Evolutionary conservation across 1,284 basidiomycete species (phyloP), one percentile per base, ranked within the genome.

Genomic region (Hypsizygus ulmarius): DNA sequence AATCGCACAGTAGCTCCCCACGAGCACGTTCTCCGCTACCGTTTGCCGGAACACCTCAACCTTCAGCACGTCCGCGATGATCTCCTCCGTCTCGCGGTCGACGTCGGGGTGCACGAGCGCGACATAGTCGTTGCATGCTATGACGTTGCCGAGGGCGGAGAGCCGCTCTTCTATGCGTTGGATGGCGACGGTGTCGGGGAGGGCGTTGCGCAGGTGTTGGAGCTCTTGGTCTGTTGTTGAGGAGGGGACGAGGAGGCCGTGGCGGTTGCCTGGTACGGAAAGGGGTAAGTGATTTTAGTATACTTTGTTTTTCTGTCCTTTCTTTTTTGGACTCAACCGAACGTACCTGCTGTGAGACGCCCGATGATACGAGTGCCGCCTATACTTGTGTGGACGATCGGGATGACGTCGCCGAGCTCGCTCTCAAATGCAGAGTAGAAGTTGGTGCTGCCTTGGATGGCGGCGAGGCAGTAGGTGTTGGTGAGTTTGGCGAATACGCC

Each of bases 21-120:
- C 96, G 41, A 99, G 84, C 39, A 96, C 94, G 69, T 99, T 98
- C 62, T 92, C 87, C 9, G 96, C 96, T 56, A 99, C 81, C 9
- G 95, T 99, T 69, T 99, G 96, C 44, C 96, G 79, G 77, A 99
- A 99, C 3, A 99, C 97, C 69, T 99, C 97, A 52, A 99, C 97
- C 71, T 98, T 97, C 58, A 99, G 81, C 9, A 97, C 93, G 69
- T 99, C 97, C 42, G 97, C 96, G 67, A 99, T 97, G 70, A 99
- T 99, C 70, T 99, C 97, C 66, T 99, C 97, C 6, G 97, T 99
- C 73, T 99, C 97, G 49, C 96, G 82, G 73, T 99, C 96, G 53
- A 99, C 78, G 61, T 99, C 97, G 10, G 97, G 97, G 69, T 97
- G 94, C 15, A 97, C 94, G 58, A 97, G 85, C 6, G 94, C 94